Evolutionary conservation across 495 filamentous ascomycete genomes (phyloP), one percentile per base, ranked within the genome.

Genomic region (Apiosordaria backusii): DNA sequence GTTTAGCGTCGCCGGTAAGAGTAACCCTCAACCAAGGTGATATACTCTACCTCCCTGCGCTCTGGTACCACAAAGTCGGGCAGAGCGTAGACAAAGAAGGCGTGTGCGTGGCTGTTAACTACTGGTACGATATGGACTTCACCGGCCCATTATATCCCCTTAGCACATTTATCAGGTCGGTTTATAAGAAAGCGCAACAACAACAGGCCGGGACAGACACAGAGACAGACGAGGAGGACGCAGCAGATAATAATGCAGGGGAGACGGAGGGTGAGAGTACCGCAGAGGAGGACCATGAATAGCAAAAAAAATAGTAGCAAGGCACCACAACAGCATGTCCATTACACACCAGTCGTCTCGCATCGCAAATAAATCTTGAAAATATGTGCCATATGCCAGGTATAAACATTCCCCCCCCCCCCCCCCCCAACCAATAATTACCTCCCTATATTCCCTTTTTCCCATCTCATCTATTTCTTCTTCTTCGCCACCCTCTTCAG

Each of bases 61-160:
- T 92, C 76, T 92, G 89, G 89, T 83, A 83, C 61, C 81, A 83
- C 77, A 90, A 92, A 72, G 90, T 93, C 10, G 86, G 84, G 2
- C 90, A 93, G 71, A 82, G 79, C 0, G 86, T 81, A 62, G 80
- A 78, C 0, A 75, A 82, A 16, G 88, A 90, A 64, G 86, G 87
- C 0, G 83, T 92, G 15, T 91, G 87, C 63, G 84, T 86, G 62
- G 88, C 89, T 1, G 89, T 92, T 3, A 93, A 93, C 75, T 92
- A 92, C 71, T 92, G 90, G 90, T 88, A 89, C 69, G 88, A 90
- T 71, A 89, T 89, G 86, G 85, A 89, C 59, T 89, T 86, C 65
- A 79, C 77, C 45, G 86, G 87, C 13, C 80, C 82, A 0, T 81
- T 90, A 18, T 88, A 85, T 69, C 79, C 88, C 5, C 69, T 86